Evolutionary conservation across 305 asterid genomes (phyloP).

Genomic region (Fraxinus sp.): DNA sequence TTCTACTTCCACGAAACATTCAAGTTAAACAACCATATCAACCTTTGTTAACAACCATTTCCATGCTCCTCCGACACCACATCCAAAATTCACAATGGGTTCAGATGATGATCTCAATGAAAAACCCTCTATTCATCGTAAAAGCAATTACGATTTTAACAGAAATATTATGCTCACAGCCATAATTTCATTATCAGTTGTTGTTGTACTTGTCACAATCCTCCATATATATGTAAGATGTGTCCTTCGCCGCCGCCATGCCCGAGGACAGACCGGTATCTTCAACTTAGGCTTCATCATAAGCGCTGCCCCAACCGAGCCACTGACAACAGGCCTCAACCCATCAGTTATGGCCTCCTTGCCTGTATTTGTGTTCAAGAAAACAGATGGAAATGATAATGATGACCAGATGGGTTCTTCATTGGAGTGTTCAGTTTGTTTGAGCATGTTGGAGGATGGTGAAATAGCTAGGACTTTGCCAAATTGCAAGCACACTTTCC

Average conservation of each 20-base stretch:
- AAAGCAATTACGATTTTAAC: constrained; percentile 21
- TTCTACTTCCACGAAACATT: background rate
- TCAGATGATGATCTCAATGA: background rate
- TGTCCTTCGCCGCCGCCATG: constrained; percentile 35
- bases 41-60: background rate
- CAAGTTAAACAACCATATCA: background rate
- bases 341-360: constrained; percentile 28
- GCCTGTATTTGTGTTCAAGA: constrained; percentile 29
- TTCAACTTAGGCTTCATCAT: constrained; percentile 15
- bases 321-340: constrained; percentile 33
- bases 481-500: constrained; percentile 43
- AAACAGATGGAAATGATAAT: background rate
- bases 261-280: constrained; percentile 23
- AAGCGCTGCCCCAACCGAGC: constrained; percentile 7
- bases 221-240: constrained; percentile 42
- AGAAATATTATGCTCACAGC: constrained; percentile 43
- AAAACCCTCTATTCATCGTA: background rate
- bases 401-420: background rate
- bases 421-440: constrained; percentile 42
- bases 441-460: constrained; percentile 34
- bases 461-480: constrained; percentile 39
- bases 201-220: constrained; percentile 26
- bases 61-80: background rate
- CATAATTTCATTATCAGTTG: constrained; percentile 35
- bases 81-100: constrained; percentile 10